Evolutionary conservation across 768 basidiomycete species (phyloP).

Genomic region (Termitomyces sp.): DNA sequence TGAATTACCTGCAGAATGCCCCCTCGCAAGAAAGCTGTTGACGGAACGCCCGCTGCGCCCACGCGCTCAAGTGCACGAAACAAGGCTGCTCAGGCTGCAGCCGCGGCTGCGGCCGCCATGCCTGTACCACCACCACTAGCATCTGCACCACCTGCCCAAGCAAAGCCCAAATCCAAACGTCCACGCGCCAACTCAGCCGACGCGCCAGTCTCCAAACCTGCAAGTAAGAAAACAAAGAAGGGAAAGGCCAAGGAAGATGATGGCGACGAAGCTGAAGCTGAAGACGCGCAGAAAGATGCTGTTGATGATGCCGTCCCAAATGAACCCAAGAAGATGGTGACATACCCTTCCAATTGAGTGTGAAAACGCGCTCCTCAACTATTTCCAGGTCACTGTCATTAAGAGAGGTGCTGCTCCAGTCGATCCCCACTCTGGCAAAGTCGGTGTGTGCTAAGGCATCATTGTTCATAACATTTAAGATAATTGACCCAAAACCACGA

Average conservation of each 20-base stretch:
- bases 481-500: neutral
- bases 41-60: conserved; percentile 25
- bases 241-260: conserved; percentile 20
- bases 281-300: conserved; percentile 22
- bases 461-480: neutral
- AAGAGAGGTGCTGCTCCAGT: conserved; percentile 57
- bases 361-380: conserved; percentile 3
- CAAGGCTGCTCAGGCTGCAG: conserved; percentile 23
- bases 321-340: conserved; percentile 44
- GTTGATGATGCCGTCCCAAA: conserved; percentile 17
- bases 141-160: conserved; percentile 13
- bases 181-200: conserved; percentile 25
- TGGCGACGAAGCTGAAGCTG: conserved; percentile 9
- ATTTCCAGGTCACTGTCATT: conserved; percentile 32
- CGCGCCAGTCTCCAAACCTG: conserved; percentile 22
- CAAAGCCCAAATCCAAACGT: conserved; percentile 28
- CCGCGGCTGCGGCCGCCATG: conserved; percentile 13
- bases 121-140: conserved; percentile 16
- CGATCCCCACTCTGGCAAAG: conserved; percentile 41
- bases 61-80: conserved; percentile 36
- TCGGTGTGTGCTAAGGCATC: conserved; percentile 34
- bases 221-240: conserved; percentile 27
- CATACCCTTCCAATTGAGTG: neutral
- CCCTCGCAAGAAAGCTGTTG: conserved; percentile 41
- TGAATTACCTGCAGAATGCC: conserved; percentile 28